Conservation (phyloP, 192 early-diverging fungal genomes). For the Chytriomyces hyalinus region DNA sequence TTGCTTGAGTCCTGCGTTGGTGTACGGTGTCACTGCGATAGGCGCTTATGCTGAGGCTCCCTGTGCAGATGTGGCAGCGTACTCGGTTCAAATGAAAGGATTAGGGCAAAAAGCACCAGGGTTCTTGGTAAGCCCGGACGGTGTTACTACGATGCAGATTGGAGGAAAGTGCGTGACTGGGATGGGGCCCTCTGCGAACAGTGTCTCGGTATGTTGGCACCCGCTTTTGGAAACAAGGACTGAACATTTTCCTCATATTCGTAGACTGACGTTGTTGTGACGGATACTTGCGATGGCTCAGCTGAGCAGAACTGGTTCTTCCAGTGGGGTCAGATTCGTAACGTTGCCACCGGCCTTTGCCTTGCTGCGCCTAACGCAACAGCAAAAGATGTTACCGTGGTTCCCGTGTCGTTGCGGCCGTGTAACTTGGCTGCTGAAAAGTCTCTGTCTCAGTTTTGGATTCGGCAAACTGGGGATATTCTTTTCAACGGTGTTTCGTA, state of each 20-base stretch:
- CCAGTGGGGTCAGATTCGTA: conserved; percentile 31
- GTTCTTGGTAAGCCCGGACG: background rate
- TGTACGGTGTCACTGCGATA: background rate
- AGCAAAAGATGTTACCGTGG: background rate
- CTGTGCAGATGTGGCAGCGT: background rate
- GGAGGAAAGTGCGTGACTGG: conserved; percentile 22
- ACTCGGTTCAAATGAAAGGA: background rate
- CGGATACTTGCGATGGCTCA: conserved; percentile 8
- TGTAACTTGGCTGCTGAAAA: background rate
- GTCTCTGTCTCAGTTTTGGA: conserved; percentile 9
- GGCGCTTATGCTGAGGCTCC: background rate
- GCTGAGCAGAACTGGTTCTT: conserved; percentile 33
- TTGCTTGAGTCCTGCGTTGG: background rate
- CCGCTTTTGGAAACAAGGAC: background rate
- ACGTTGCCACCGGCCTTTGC: conserved; percentile 35
- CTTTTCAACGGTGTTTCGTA: background rate
- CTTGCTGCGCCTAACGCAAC: conserved; percentile 1
- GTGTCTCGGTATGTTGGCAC: background rate
- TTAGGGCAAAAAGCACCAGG: background rate
- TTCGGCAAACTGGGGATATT: background rate
- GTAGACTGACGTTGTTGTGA: background rate
- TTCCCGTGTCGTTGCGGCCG: background rate
- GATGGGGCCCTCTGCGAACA: background rate
- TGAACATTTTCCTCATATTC: background rate
- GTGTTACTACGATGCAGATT: conserved; percentile 6